Conservation (phyloP, 306 rosid species). For the Calophaca sinica region DNA sequence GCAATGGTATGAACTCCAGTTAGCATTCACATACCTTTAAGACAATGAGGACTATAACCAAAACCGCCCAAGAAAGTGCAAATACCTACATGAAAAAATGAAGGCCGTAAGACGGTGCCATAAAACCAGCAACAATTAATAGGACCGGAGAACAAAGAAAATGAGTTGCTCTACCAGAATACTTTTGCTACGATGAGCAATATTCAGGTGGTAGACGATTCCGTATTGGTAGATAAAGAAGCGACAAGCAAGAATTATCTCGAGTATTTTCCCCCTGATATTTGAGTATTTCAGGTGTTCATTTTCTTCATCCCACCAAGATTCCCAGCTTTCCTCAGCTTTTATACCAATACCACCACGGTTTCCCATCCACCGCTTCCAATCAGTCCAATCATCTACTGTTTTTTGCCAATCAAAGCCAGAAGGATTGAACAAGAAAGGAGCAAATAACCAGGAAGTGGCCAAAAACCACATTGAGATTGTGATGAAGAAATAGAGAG, state of each 20-base stretch:
- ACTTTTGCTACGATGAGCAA: slow-evolving; percentile 71
- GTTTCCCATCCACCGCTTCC: slow-evolving; percentile 99
- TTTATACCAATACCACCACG: slow-evolving; percentile 95
- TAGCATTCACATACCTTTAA: slow-evolving; percentile 69
- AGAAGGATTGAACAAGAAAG: slow-evolving; percentile 93
- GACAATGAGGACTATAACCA: slow-evolving; percentile 69
- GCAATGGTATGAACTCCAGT: slow-evolving; percentile 1
- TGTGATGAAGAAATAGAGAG: slow-evolving; percentile 77
- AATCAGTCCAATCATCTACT: slow-evolving; percentile 96
- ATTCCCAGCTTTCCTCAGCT: slow-evolving; percentile 91
- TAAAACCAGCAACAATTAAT: slow-evolving; percentile 30
- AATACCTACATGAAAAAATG: slow-evolving; percentile 63
- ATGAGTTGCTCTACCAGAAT: slow-evolving; percentile 65
- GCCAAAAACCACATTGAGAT: slow-evolving; percentile 94
- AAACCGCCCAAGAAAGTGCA: slow-evolving; percentile 88
- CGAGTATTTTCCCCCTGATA: slow-evolving; percentile 77
- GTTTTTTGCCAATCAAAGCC: slow-evolving; percentile 99
- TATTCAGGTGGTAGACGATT: slow-evolving; percentile 90
- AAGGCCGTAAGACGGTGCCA: slow-evolving; percentile 41
- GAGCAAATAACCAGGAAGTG: slow-evolving; percentile 96
- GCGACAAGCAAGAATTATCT: slow-evolving; percentile 81
- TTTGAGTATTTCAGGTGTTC: slow-evolving; percentile 85
- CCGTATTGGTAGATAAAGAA: slow-evolving; percentile 93
- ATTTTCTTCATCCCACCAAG: slow-evolving; percentile 97
- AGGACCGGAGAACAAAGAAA: slow-evolving; percentile 28